Evolutionary conservation across 805 yeast species (phyloP), one percentile per base, ranked within the genome.

Genomic region (Pichia manshurica): DNA sequence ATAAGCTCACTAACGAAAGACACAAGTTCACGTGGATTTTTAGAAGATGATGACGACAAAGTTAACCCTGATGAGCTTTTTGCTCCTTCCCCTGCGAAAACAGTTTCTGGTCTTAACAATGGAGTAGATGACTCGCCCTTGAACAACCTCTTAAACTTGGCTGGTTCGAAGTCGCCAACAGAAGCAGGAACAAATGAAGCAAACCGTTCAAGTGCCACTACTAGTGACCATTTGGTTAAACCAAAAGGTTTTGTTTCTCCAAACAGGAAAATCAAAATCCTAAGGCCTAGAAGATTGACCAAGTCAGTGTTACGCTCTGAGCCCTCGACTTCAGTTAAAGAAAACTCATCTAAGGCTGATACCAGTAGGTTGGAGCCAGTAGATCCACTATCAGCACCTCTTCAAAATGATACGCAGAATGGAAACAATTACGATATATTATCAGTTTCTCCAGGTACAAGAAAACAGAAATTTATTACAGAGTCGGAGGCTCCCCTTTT

Each of bases 401-500:
- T 29, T 21, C n/a, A 12, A 28, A 23, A 9, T 16, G 22, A 28
- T 5, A 13, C 15, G 21, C 39, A 12, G 19, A 20, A 33, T 21
- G 16, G n/a, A 10, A 37, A 20, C 20, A 17, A 13, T 13, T 3
- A 17, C 10, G 35, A 46, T 21, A 15, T 16, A 57, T 56, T 33
- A 58, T 60, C 7, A 52, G 61, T 49, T 68, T 68, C 20, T 65
- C 73, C 20, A 55, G 62, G 41, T 65, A 66, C 35, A 33, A 50
- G 54, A 22, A 47, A 49, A 36, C 50, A 51, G 23, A 55, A 50
- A 45, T 33, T 48, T 12, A 51, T 55, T 4, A 42, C 43, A 8
- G 48, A 48, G 28, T 71, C 75, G 0, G 77, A 81, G 32, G 75
- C 74, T 5, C 85, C 85, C 3, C 64, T 80, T 40, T 81, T 78